phyloP scores from a whole-genome alignment of 2,329 filamentous ascomycete species.

The Ophiostoma triangulosporum region DNA sequence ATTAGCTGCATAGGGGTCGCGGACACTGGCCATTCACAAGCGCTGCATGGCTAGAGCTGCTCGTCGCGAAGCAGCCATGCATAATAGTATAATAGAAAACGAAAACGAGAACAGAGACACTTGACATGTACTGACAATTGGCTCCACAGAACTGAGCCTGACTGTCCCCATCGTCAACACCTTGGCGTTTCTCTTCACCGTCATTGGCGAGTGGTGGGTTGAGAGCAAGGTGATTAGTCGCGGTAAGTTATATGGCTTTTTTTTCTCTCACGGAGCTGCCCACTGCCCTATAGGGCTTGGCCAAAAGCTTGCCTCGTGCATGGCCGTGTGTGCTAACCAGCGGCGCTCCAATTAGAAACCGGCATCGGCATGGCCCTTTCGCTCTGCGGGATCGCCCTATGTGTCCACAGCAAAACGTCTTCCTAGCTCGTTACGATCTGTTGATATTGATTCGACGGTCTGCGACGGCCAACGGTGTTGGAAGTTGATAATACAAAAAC shows the following conservation, averaged over 20 bases:
- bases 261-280: not conserved
- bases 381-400: slow-evolving; percentile 66
- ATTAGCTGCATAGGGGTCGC: not conserved
- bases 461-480: too few species aligned
- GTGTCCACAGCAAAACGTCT: slow-evolving; percentile 52
- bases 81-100: too few species aligned
- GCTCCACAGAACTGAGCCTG: slow-evolving; percentile 61
- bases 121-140: not conserved
- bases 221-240: slow-evolving; percentile 80
- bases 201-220: slow-evolving; percentile 88
- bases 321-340: not conserved
- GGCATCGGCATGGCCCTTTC: slow-evolving; percentile 73
- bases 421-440: not conserved
- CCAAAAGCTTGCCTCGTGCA: not conserved
- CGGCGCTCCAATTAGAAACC: slow-evolving; percentile 43
- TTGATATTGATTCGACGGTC: not conserved
- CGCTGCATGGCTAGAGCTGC: not conserved
- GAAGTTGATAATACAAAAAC: too few species aligned
- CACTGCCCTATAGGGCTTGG: not conserved
- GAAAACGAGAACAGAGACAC: too few species aligned
- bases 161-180: slow-evolving; percentile 94
- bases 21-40: not conserved
- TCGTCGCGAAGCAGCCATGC: not conserved
- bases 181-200: slow-evolving; percentile 88
- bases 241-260: slow-evolving; percentile 35